phyloP scores from a whole-genome alignment of 306 rosid genomes.

The Glycyrrhiza uralensis region DNA sequence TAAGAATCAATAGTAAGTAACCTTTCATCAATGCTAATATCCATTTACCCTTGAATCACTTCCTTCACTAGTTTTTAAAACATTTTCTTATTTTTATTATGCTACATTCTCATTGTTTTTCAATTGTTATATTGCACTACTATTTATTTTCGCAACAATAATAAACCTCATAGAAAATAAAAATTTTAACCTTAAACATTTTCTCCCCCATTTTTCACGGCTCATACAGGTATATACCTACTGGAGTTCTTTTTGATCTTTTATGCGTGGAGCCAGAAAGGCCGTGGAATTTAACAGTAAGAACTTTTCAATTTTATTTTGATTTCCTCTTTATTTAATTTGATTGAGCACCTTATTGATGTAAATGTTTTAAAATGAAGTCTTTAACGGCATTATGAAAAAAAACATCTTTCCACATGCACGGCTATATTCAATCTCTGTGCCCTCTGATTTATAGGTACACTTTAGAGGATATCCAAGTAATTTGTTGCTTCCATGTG shows the following conservation, averaged over 20 bases:
- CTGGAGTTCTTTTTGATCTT: constrained; percentile 97
- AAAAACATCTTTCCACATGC: not conserved
- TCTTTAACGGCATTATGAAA: not conserved
- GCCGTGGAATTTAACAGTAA: constrained; percentile 91
- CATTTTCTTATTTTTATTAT: not conserved
- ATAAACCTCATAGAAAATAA: not conserved
- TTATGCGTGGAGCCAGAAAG: constrained; percentile 84
- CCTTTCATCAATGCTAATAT: not conserved
- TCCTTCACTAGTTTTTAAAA: not conserved
- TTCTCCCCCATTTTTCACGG: not conserved
- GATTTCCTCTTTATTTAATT: not conserved
- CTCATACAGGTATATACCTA: constrained; percentile 75
- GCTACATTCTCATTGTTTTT: not conserved
- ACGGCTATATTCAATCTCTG: constrained; percentile 9
- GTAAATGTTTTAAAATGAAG: not conserved
- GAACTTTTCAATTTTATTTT: not conserved
- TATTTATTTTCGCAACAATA: not conserved
- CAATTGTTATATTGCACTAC: not conserved
- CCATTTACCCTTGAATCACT: not conserved
- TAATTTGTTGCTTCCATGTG: constrained; percentile 73
- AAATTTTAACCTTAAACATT: not conserved
- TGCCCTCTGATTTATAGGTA: constrained; percentile 50
- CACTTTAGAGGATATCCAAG: constrained; percentile 92
- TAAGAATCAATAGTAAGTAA: not conserved
- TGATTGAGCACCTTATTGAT: not conserved